Conservation (phyloP, 345 rosid genomes). For the Melaleuca alternifolia region DNA sequence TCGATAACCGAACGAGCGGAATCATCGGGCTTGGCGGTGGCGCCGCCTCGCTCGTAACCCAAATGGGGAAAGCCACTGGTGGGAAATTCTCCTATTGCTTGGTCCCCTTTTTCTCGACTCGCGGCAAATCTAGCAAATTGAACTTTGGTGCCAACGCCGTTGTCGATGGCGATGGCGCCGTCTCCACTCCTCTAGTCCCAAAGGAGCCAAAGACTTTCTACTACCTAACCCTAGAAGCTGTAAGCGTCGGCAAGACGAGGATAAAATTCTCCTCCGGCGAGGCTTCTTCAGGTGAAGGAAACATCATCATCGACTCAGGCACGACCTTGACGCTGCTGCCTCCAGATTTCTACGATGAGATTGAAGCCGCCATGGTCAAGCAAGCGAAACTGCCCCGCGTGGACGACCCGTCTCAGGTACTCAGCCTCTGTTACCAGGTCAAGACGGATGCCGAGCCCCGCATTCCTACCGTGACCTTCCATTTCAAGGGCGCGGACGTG, state of each 20-base stretch:
- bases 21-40: constrained; percentile 18
- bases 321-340: constrained; percentile 29
- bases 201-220: constrained; percentile 30
- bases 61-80: constrained; percentile 8
- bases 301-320: constrained; percentile 10
- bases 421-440: constrained; percentile 17
- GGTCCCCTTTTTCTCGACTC: constrained; percentile 14
- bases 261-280: not conserved
- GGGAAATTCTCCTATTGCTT: constrained; percentile 55
- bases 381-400: not conserved
- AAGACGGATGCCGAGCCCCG: not conserved
- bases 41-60: constrained; percentile 5
- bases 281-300: not conserved
- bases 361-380: constrained; percentile 19
- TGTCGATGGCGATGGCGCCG: constrained; percentile 6
- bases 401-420: constrained; percentile 19
- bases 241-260: constrained; percentile 7
- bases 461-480: not conserved
- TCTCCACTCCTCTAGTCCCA: constrained; percentile 26
- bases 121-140: constrained; percentile 16
- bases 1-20: not conserved
- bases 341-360: constrained; percentile 8
- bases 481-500: constrained; percentile 12
- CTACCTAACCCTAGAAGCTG: constrained; percentile 42
- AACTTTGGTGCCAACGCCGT: constrained; percentile 2